Evolutionary conservation across 305 asterid genomes (phyloP).

Genomic region (Fraxinus platypoda): DNA sequence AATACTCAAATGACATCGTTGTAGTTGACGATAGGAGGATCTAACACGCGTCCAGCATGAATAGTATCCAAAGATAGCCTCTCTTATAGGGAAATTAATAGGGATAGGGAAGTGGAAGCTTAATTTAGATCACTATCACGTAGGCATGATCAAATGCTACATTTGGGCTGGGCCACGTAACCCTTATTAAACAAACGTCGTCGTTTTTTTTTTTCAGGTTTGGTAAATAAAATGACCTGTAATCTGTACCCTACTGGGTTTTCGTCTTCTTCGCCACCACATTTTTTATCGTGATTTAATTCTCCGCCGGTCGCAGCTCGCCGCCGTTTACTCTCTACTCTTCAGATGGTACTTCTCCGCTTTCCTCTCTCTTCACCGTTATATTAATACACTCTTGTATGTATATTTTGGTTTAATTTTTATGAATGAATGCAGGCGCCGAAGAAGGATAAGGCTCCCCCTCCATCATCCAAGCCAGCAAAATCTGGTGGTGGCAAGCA

Average conservation of each 20-base stretch:
- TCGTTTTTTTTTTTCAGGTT: background rate
- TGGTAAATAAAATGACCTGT: conserved; percentile 12
- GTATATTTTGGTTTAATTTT: background rate
- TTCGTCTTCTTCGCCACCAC: background rate
- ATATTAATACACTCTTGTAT: background rate
- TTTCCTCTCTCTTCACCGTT: background rate
- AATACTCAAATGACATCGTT: too few species aligned
- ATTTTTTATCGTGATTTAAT: background rate
- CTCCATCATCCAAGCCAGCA: conserved; percentile 60
- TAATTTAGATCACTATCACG: too few species aligned
- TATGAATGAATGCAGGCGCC: conserved; percentile 41
- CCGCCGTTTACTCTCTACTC: background rate
- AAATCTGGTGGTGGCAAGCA: conserved; percentile 62
- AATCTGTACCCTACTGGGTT: background rate
- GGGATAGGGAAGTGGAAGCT: too few species aligned
- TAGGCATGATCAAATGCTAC: background rate
- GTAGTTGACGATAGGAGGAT: too few species aligned
- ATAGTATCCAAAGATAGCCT: too few species aligned
- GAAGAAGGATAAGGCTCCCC: conserved; percentile 60
- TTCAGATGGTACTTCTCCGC: conserved; percentile 27
- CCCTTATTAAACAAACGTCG: background rate
- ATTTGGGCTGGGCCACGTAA: conserved; percentile 3
- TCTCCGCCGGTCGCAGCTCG: background rate
- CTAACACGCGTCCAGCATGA: too few species aligned
- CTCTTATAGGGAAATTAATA: too few species aligned